Conservation (phyloP, 441 rosid species). For the Adansonia madagascariensis region DNA sequence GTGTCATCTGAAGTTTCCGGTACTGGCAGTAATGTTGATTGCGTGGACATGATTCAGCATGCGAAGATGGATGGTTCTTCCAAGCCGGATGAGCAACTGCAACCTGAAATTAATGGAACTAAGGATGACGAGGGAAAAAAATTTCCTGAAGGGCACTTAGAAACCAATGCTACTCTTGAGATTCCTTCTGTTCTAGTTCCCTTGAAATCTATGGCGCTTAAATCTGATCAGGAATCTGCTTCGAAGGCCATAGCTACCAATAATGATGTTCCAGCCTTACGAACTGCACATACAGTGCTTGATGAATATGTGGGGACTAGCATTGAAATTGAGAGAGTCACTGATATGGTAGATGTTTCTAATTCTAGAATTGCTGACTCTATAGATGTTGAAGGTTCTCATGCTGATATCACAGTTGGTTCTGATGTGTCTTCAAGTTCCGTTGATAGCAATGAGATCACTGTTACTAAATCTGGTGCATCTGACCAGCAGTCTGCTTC, state of each 20-base stretch:
- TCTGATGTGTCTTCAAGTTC: constrained; percentile 37
- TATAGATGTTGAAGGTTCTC: constrained; percentile 34
- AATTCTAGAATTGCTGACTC: constrained; percentile 29
- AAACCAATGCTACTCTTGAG: constrained; percentile 36
- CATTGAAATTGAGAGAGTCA: constrained; percentile 30
- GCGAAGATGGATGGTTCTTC: constrained; percentile 31
- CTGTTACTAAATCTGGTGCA: constrained; percentile 28
- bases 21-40: constrained; percentile 25
- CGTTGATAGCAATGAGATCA: constrained; percentile 27
- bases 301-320: constrained; percentile 37
- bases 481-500: constrained; percentile 41
- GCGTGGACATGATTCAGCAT: constrained; percentile 21
- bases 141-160: constrained; percentile 31
- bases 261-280: constrained; percentile 37
- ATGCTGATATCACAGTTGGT: constrained; percentile 32
- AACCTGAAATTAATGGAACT: constrained; percentile 29
- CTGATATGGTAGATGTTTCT: constrained; percentile 36
- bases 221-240: constrained; percentile 35
- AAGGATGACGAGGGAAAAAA: constrained; percentile 28
- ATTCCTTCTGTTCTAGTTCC: constrained; percentile 32
- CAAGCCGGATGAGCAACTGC: constrained; percentile 34
- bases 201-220: constrained; percentile 35
- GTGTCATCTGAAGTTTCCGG: constrained; percentile 47
- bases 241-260: constrained; percentile 23
- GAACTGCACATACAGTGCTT: constrained; percentile 33